Base-by-base conservation (phyloP, 2,329 filamentous ascomycete genomes). In the Lasiodiplodia sp. region DNA sequence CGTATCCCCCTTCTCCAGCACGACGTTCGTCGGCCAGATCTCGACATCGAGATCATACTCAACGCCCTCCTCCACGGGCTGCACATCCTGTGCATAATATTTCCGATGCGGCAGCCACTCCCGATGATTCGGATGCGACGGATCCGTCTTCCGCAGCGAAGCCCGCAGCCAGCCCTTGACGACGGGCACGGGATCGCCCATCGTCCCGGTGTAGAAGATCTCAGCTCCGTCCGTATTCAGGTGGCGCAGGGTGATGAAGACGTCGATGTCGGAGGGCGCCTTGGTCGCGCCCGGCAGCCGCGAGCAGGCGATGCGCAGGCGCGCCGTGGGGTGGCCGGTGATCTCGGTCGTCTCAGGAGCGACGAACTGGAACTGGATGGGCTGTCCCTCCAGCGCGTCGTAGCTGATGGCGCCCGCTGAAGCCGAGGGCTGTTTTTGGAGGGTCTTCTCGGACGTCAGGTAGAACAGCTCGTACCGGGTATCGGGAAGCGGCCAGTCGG, bases 271-370 rank as follows among this genome's bases (percentile, higher is more conserved):
- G 1, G 78, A 80, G 0, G 84, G 84, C 64, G 78, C 28, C 28
- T 80, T 1, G 77, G 72, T 1, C 78, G 75, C 2, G 77, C 78
- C 2, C 81, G 73, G 28, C 81, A 73, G 0, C 83, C 75, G 2
- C 77, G 82, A 40, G 82, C 79, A 28, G 0, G 89, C 91, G 0
- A 91, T 86, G 69, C 88, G 88, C 3, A 93, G 80, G 71, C 88
- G 89, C 0, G 88, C 89, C 0, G 87, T 82, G 37, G 91, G 80
- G 73, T 92, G 88, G 0, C 91, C 90, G 0, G 91, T 92, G 66
- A 93, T 87, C 73, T 92, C 91, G 0, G 86, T 90, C 72, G 92
- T 88, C 7, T 81, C 28, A 5, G 28, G 28, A 4, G 28, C 70
- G 21, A 85, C 82, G 68, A 92, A 91, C 0, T 87, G 79, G 0